Conservation (phyloP, 352 stramenopile genomes). For the Phytophthora ramorum region DNA sequence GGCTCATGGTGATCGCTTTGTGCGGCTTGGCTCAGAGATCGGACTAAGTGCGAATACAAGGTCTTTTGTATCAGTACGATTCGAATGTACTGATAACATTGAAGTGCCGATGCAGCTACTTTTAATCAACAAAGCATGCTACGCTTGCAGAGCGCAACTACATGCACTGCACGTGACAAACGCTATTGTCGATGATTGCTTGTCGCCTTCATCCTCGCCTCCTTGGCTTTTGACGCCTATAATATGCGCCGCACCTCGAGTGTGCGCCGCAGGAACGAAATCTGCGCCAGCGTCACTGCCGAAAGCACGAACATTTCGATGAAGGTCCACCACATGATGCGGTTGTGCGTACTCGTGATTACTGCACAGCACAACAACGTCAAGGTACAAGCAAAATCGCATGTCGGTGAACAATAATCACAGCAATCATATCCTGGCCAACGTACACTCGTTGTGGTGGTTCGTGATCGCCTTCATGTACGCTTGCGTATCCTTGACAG, state of each 20-base stretch:
- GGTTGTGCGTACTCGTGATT: conserved; percentile 84
- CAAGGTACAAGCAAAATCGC: conserved; percentile 1
- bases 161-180: too few relatives aligned
- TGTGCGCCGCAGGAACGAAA: conserved; percentile 83
- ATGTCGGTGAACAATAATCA: conserved; percentile 4
- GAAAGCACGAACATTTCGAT: conserved; percentile 78
- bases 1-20: conserved; percentile 60
- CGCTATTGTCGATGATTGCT: too few relatives aligned
- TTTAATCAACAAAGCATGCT: too few relatives aligned
- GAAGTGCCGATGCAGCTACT: conserved; percentile 12
- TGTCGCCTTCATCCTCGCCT: too few relatives aligned
- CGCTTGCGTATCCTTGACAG: conserved; percentile 86
- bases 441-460: conserved; percentile 75
- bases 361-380: conserved; percentile 49
- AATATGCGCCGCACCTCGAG: conserved; percentile 87
- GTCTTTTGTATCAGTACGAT: too few relatives aligned
- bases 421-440: neutral
- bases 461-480: conserved; percentile 90
- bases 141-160: too few relatives aligned
- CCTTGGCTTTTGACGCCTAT: conserved; percentile 36
- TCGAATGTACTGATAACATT: conserved; percentile 3
- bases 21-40: conserved; percentile 2
- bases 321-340: conserved; percentile 85
- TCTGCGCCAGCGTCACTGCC: conserved; percentile 79
- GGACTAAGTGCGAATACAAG: neutral